These are phyloP conservation scores for Pythium phragmitis DNA, from an alignment of 352 stramenopile species.

Conservation along the genomic window DNA sequence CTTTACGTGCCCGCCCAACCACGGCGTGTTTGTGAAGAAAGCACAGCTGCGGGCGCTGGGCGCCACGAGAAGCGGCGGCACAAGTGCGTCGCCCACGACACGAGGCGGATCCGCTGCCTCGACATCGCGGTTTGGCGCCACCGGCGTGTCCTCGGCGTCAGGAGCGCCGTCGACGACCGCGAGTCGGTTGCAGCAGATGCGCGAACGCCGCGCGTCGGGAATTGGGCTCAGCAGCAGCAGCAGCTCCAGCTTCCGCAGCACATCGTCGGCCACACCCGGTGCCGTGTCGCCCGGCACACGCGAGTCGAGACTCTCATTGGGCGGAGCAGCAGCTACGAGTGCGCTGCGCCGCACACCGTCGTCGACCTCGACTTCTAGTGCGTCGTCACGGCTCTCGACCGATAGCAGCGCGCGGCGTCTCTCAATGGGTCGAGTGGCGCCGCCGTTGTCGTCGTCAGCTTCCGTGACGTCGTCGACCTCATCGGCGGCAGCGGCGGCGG, in stretches of 20 bases:
- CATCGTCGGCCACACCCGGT: slow-evolving; percentile 10
- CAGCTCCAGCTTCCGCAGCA: slow-evolving; percentile 10
- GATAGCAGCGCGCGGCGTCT: slow-evolving; percentile 19
- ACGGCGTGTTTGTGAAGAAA: slow-evolving; percentile 77
- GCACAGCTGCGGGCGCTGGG: slow-evolving; percentile 30
- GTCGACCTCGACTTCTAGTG: background rate
- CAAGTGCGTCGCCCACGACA: slow-evolving; percentile 25
- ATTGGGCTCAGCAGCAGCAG: slow-evolving; percentile 18
- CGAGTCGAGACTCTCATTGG: slow-evolving; percentile 16
- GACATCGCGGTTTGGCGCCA: slow-evolving; percentile 10
- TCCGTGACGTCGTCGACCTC: background rate
- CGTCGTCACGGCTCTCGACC: slow-evolving; percentile 15
- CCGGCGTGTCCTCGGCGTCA: background rate
- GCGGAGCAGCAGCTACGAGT: slow-evolving; percentile 8
- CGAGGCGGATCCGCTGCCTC: background rate
- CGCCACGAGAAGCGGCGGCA: slow-evolving; percentile 18
- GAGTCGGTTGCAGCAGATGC: slow-evolving; percentile 21
- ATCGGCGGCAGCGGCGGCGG: background rate
- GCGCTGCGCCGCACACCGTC: slow-evolving; percentile 20
- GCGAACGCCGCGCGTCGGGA: slow-evolving; percentile 1
- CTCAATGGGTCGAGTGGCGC: slow-evolving; percentile 14
- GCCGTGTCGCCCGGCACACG: slow-evolving; percentile 5
- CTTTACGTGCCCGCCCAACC: slow-evolving; percentile 69
- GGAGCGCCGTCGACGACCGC: slow-evolving; percentile 14
- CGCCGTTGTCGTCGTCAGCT: slow-evolving; percentile 13